A percentile compares a stretch with the other conserved stretches of the same genome.
These are phyloP conservation scores for Solanum appendiculatum DNA, from an alignment of 257 asterid genomes.

Conservation along the genomic window DNA sequence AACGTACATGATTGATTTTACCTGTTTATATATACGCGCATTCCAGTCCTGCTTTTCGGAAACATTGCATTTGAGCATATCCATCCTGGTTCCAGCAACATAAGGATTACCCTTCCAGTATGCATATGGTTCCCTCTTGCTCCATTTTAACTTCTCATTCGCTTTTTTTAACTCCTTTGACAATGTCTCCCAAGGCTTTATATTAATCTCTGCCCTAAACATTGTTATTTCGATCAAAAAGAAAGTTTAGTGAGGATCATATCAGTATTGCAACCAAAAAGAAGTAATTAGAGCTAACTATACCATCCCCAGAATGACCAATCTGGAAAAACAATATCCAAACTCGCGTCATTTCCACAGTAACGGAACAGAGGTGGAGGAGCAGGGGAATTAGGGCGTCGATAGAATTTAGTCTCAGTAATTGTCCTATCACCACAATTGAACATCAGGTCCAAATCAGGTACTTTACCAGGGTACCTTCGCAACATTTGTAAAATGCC, in stretches of 20 bases:
- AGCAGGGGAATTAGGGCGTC: not conserved
- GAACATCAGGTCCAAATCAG: slow-evolving; percentile 36
- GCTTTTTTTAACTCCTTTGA: slow-evolving; percentile 46
- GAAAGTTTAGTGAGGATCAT: not conserved
- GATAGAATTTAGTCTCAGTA: not conserved
- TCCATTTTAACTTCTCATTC: slow-evolving; percentile 47
- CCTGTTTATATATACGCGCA: slow-evolving; percentile 75
- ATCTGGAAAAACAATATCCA: slow-evolving; percentile 34
- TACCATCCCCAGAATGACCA: slow-evolving; percentile 23
- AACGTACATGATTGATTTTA: not conserved
- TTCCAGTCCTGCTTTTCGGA: slow-evolving; percentile 69
- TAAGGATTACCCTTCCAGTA: slow-evolving; percentile 78
- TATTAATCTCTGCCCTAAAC: slow-evolving; percentile 66
- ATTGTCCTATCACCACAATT: slow-evolving; percentile 27
- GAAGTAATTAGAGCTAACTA: not conserved
- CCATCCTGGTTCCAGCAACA: slow-evolving; percentile 50
- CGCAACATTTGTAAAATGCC: slow-evolving; percentile 33
- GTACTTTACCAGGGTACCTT: slow-evolving; percentile 27
- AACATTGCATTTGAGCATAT: slow-evolving; percentile 61
- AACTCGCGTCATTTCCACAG: slow-evolving; percentile 22
- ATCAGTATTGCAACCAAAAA: not conserved
- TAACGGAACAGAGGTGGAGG: slow-evolving; percentile 31
- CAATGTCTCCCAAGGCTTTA: slow-evolving; percentile 75
- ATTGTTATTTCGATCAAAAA: not conserved
- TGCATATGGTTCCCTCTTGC: slow-evolving; percentile 66